Evolutionary conservation across 352 stramenopile species (phyloP).

Genomic region (Aphanomyces cochlioides): DNA sequence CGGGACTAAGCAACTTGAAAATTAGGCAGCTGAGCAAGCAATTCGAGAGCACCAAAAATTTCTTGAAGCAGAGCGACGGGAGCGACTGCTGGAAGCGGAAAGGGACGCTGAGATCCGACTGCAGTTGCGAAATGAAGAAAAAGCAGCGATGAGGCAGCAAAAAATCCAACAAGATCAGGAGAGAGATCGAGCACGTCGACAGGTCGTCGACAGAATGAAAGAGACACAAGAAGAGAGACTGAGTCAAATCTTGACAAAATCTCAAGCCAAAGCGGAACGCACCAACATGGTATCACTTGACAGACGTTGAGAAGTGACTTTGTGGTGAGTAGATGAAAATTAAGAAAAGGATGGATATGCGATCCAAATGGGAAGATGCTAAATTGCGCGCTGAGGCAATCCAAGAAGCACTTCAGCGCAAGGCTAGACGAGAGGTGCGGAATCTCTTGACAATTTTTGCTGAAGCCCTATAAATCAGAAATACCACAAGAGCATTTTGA

Average conservation of each 20-base stretch:
- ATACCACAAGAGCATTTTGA: conserved; percentile 53
- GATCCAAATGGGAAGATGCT: conserved; percentile 55
- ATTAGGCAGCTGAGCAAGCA: conserved; percentile 59
- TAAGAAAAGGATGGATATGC: conserved; percentile 38
- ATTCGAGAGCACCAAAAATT: conserved; percentile 58
- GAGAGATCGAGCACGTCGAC: conserved; percentile 48
- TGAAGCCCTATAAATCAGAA: not conserved
- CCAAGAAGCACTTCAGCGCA: conserved; percentile 48
- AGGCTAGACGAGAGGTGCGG: conserved; percentile 53
- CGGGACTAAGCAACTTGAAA: conserved; percentile 32
- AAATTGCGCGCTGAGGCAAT: conserved; percentile 80
- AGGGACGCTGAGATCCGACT: conserved; percentile 43
- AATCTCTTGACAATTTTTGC: not conserved
- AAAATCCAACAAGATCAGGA: conserved; percentile 51
- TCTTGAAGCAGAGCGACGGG: conserved; percentile 51
- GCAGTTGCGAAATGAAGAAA: conserved; percentile 46
- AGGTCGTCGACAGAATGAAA: conserved; percentile 62
- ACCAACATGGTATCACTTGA: conserved; percentile 34
- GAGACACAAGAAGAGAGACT: conserved; percentile 49
- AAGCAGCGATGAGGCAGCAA: conserved; percentile 44
- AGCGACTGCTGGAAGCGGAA: conserved; percentile 50
- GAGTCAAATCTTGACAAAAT: conserved; percentile 40
- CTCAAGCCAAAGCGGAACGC: conserved; percentile 50
- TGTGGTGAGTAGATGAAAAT: conserved; percentile 50
- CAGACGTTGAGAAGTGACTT: not conserved